Evolutionary conservation across 257 asterid genomes (phyloP).

Genomic region (Handroanthus guayacan): DNA sequence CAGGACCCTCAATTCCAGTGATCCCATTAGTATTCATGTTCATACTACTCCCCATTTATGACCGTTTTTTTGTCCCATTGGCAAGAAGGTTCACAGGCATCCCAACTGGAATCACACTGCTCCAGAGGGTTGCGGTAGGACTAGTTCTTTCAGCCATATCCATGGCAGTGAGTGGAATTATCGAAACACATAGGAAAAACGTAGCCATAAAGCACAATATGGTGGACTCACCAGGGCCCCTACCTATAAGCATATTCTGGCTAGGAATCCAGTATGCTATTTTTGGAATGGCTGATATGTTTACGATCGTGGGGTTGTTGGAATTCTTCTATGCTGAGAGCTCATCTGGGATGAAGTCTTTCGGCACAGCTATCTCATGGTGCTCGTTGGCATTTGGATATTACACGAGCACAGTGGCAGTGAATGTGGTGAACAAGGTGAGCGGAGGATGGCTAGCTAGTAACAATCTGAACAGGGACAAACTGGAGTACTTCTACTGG

Average conservation of each 20-base stretch:
- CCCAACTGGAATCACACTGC: constrained; percentile 68
- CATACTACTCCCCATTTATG: constrained; percentile 59
- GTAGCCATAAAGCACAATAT: constrained; percentile 54
- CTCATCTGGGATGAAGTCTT: constrained; percentile 62
- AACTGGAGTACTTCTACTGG: constrained; percentile 62
- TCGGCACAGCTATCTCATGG: constrained; percentile 69
- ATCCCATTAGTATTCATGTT: constrained; percentile 58
- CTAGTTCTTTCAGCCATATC: constrained; percentile 64
- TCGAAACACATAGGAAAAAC: constrained; percentile 62
- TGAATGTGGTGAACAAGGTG: constrained; percentile 57
- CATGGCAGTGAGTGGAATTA: constrained; percentile 61
- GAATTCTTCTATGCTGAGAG: constrained; percentile 72
- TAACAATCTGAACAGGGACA: constrained; percentile 66
- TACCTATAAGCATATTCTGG: constrained; percentile 72
- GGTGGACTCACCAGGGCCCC: constrained; percentile 55
- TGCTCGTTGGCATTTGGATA: constrained; percentile 65
- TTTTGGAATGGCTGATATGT: constrained; percentile 77
- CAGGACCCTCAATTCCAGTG: constrained; percentile 71
- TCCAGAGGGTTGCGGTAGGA: constrained; percentile 63
- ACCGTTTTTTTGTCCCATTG: constrained; percentile 55
- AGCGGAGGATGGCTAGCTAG: constrained; percentile 67
- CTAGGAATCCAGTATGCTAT: constrained; percentile 59
- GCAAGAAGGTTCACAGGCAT: constrained; percentile 62
- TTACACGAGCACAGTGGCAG: constrained; percentile 62
- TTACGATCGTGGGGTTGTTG: constrained; percentile 62